Evolutionary conservation across 305 asterid genomes (phyloP).

Genomic region (Salvia sclarea): DNA sequence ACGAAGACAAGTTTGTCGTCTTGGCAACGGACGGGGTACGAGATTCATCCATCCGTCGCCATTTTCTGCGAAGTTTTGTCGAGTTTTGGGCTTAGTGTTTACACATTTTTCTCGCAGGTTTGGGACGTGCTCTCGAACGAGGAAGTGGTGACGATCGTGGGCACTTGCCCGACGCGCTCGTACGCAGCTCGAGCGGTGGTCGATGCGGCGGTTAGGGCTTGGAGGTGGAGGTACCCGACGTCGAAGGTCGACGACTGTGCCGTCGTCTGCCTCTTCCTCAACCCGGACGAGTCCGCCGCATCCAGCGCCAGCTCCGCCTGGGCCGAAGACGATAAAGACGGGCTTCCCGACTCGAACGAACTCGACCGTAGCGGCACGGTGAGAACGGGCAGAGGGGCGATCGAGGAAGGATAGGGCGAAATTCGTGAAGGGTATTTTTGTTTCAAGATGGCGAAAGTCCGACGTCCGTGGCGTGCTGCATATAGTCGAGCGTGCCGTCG

Average conservation of each 20-base stretch:
- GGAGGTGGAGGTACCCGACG: constrained; percentile 68
- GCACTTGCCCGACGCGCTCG: constrained; percentile 54
- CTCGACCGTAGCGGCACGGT: constrained; percentile 37
- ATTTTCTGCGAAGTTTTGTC: neutral
- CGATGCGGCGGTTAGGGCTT: constrained; percentile 63
- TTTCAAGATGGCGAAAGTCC: neutral
- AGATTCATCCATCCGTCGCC: neutral
- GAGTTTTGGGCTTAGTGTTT: neutral
- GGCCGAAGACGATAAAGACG: constrained; percentile 29
- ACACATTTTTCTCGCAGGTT: constrained; percentile 46
- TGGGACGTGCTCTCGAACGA: constrained; percentile 87
- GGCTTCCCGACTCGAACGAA: constrained; percentile 28
- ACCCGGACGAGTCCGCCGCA: constrained; percentile 39
- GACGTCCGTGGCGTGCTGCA: neutral
- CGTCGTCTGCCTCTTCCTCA: constrained; percentile 75
- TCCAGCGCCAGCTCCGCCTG: constrained; percentile 33
- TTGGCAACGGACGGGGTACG: constrained; percentile 87
- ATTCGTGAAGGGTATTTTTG: constrained; percentile 25
- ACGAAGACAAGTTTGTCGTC: constrained; percentile 71
- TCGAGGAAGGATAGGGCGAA: constrained; percentile 31
- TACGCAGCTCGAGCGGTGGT: constrained; percentile 64
- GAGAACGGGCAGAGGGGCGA: constrained; percentile 27
- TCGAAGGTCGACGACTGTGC: constrained; percentile 86
- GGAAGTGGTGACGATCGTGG: constrained; percentile 69
- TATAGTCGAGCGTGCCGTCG: neutral